Conservation (phyloP, 2,329 filamentous ascomycete genomes). For the Juglanconis oblonga region DNA sequence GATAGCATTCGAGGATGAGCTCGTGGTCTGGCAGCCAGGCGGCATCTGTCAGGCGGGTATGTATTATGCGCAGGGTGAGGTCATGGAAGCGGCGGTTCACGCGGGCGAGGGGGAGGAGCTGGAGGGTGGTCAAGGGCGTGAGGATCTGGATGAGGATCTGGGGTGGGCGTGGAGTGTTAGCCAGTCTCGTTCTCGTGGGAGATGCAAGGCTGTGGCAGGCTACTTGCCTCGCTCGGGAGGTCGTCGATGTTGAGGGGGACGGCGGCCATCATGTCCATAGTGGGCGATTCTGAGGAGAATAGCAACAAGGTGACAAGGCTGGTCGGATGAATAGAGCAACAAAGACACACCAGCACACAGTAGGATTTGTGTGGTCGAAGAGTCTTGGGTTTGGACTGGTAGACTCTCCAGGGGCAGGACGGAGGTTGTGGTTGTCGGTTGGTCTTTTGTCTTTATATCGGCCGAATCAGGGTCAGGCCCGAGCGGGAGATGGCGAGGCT, state of each 20-base stretch:
- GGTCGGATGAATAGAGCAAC: not conserved
- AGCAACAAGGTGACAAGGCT: slow-evolving; percentile 6
- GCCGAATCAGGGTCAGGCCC: not conserved
- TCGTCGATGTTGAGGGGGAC: slow-evolving; percentile 12
- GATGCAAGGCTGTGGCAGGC: not conserved
- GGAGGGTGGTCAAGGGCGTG: slow-evolving; percentile 24
- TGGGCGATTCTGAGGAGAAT: not conserved
- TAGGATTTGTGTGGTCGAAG: slow-evolving; percentile 7
- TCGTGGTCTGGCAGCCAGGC: slow-evolving; percentile 59
- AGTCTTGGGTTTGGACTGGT: slow-evolving; percentile 2
- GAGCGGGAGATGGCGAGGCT: not conserved
- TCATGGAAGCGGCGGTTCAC: slow-evolving; percentile 31
- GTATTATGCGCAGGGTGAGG: slow-evolving; percentile 26
- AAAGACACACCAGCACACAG: slow-evolving; percentile 4
- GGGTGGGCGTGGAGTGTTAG: slow-evolving; percentile 2
- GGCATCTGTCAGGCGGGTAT: slow-evolving; percentile 38
- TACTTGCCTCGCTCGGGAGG: slow-evolving; percentile 19
- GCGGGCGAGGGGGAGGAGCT: slow-evolving; percentile 25
- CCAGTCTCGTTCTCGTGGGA: not conserved
- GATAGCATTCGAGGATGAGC: slow-evolving; percentile 76
- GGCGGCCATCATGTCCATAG: slow-evolving; percentile 15
- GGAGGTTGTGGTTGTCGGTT: not conserved
- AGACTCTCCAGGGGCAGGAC: slow-evolving; percentile 18
- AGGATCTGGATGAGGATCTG: slow-evolving; percentile 32
- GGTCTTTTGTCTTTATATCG: slow-evolving; percentile 4